Base-by-base conservation (phyloP, 139 green algal species). In the Nannochloris sp. region DNA sequence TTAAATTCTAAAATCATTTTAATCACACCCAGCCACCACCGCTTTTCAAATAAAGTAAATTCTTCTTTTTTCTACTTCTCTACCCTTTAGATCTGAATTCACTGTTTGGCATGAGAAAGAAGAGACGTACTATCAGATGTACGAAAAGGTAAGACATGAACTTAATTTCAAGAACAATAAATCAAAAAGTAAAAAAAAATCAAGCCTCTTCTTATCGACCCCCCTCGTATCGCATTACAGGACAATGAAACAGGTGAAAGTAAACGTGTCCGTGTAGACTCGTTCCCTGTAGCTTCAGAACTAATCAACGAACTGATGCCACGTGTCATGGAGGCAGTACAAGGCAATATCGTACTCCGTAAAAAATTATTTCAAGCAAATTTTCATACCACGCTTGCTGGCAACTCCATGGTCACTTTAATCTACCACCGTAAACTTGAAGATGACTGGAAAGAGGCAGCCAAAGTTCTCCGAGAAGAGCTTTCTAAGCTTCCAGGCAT, bases 371-470 rank as follows among this genome's bases (percentile, higher is more conserved):
- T 75, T 54, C 65, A 92, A 77, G 85, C 77, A 60, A 95, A 93
- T 69, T 95, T 95, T 67, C 90, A 95, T 74, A 96, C 88, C 44
- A 90, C 90, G 1, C 72, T 94, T 30, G 79, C 51, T 32, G 87
- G 87, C 3, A 56, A 97, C 30, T 72, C 80, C n/a, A 87, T 97
- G 81, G 76, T 95, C 4, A 90, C 83, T 0, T 57, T 97, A 44
- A 68, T 93, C 10, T 97, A 97, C 67, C 87, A 95, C 69, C 79
- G 75, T n/a, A 81, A 84, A 60, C 72, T 96, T 38, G 75, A 88
- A 23, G 82, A 81, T 6, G 72, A 56, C 12, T 93, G 88, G 86
- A 31, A 36, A 25, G 38, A 72, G 35, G 56, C 31, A 8, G 71
- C 71, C 4, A 24, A 47, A 33, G 30, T 44, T 44, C 54, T 78